Percentiles rank a stretch among this genome's conserved stretches.
Evolutionary conservation across 768 basidiomycete species (phyloP).

Genomic region (Lepiota brunneoincarnata): DNA sequence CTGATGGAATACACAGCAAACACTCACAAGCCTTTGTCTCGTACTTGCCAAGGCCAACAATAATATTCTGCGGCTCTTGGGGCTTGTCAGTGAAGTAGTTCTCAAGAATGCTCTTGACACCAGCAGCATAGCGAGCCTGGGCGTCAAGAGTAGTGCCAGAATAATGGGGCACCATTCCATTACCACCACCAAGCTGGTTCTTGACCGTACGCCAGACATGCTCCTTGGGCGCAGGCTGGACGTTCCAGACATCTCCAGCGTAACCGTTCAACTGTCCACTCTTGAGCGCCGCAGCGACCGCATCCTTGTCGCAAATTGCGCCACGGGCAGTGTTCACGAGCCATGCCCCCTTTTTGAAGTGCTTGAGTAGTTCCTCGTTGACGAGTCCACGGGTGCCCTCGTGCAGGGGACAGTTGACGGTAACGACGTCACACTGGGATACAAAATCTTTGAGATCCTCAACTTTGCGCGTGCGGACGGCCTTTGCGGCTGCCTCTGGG

Average conservation of each 20-base stretch:
- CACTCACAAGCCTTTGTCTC: slow-evolving; percentile 45
- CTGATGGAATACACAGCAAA: neutral
- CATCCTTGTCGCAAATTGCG: slow-evolving; percentile 85
- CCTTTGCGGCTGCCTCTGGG: slow-evolving; percentile 60
- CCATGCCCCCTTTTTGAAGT: slow-evolving; percentile 92
- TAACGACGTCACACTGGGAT: slow-evolving; percentile 70
- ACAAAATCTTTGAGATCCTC: slow-evolving; percentile 69
- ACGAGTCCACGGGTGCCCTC: slow-evolving; percentile 80
- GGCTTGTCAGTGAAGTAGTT: slow-evolving; percentile 62
- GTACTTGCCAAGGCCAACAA: slow-evolving; percentile 65
- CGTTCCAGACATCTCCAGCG: slow-evolving; percentile 77
- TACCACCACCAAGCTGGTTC: slow-evolving; percentile 80
- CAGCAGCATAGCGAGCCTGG: slow-evolving; percentile 80
- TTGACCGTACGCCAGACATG: slow-evolving; percentile 84
- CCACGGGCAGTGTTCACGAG: slow-evolving; percentile 93
- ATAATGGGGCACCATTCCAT: slow-evolving; percentile 88
- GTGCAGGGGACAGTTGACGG: slow-evolving; percentile 88
- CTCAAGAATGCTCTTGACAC: slow-evolving; percentile 65
- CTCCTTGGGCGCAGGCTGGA: slow-evolving; percentile 83
- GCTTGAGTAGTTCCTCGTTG: slow-evolving; percentile 77
- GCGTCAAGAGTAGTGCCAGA: slow-evolving; percentile 90
- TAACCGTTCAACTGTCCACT: slow-evolving; percentile 73
- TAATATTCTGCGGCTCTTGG: slow-evolving; percentile 81
- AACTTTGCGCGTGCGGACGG: slow-evolving; percentile 70
- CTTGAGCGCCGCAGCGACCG: slow-evolving; percentile 71